These are phyloP conservation scores for Garcia nutans DNA, from an alignment of 345 rosid species.

Conservation along the genomic window DNA sequence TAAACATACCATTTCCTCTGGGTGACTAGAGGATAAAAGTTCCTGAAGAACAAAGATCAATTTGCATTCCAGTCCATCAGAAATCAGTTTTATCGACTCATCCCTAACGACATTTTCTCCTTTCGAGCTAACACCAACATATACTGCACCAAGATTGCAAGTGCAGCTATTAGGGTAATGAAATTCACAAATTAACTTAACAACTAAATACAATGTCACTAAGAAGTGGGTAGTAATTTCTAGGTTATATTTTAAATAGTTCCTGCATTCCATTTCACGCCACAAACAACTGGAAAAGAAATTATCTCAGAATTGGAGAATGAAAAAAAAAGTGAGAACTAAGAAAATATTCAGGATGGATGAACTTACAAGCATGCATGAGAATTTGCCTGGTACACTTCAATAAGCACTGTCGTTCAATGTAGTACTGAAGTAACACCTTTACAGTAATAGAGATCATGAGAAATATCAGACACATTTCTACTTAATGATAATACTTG, in stretches of 20 bases:
- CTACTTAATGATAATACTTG: not conserved
- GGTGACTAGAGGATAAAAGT: conserved; percentile 61
- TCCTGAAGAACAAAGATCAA: conserved; percentile 53
- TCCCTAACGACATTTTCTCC: conserved; percentile 45
- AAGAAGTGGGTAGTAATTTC: not conserved
- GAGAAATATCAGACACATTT: not conserved
- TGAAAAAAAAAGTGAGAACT: not conserved
- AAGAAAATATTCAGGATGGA: not conserved
- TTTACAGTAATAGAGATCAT: conserved; percentile 31
- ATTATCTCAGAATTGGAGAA: not conserved
- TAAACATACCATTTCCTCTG: conserved; percentile 63
- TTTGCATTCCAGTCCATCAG: conserved; percentile 74
- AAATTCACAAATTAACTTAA: not conserved
- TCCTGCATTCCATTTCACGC: not conserved
- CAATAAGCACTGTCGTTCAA: conserved; percentile 91
- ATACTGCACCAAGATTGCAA: conserved; percentile 49
- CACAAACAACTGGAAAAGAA: not conserved
- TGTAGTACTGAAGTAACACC: conserved; percentile 75
- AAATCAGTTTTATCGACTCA: conserved; percentile 61
- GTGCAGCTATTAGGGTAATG: not conserved
- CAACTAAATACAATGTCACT: not conserved
- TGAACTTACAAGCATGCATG: conserved; percentile 67
- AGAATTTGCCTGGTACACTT: conserved; percentile 80
- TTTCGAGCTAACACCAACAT: conserved; percentile 41
- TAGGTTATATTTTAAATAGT: not conserved